phyloP scores from a whole-genome alignment of 306 rosid genomes.

The Rosa rugosa region DNA sequence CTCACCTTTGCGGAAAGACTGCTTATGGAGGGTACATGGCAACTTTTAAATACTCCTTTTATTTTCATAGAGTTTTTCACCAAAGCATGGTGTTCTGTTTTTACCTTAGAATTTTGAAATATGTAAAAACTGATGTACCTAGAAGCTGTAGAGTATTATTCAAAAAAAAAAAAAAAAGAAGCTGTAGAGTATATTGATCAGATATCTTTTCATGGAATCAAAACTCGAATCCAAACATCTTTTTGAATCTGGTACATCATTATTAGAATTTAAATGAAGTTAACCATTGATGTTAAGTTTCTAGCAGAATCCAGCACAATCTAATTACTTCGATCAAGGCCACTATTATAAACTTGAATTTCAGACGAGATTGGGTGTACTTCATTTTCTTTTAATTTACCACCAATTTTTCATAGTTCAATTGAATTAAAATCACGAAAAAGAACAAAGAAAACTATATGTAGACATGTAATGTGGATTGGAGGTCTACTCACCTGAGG shows the following conservation, averaged over 20 bases:
- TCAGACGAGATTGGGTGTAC: too few relatives aligned
- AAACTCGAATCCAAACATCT: neutral
- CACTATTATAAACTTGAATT: neutral
- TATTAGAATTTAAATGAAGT: too few relatives aligned
- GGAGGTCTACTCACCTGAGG: too few relatives aligned
- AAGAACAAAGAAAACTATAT: too few relatives aligned
- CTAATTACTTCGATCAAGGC: neutral
- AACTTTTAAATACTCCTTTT: slow-evolving; percentile 31
- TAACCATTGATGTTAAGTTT: neutral
- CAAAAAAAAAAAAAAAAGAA: too few relatives aligned
- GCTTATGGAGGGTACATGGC: slow-evolving; percentile 65
- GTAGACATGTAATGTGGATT: too few relatives aligned
- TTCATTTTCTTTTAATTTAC: too few relatives aligned
- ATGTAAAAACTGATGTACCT: neutral
- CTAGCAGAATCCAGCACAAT: too few relatives aligned
- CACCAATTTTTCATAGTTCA: too few relatives aligned
- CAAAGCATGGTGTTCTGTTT: neutral
- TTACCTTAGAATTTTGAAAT: neutral
- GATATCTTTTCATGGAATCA: neutral
- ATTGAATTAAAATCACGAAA: too few relatives aligned
- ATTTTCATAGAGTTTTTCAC: neutral
- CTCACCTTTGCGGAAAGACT: slow-evolving; percentile 74
- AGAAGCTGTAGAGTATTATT: neutral
- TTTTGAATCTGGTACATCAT: neutral
- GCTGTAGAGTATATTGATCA: neutral